These are phyloP conservation scores for Ophiosphaerella narmari DNA, from an alignment of 2,329 filamentous ascomycete genomes.

Conservation along the genomic window DNA sequence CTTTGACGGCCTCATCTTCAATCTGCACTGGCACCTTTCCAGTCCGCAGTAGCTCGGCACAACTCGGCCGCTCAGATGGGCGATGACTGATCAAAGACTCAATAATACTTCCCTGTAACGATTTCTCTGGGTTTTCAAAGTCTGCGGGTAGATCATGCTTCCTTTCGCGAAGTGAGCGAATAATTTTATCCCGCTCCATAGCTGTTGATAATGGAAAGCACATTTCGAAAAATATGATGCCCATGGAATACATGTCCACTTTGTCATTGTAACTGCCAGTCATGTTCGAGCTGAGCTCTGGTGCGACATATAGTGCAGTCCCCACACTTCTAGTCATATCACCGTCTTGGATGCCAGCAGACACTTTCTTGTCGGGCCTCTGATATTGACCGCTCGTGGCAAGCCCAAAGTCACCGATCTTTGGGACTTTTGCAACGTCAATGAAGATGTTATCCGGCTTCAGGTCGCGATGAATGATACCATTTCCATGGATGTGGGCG, in stretches of 20 bases:
- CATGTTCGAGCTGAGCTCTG: constrained; percentile 79
- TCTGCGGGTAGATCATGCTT: constrained; percentile 72
- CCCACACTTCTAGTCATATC: constrained; percentile 74
- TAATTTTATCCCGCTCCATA: constrained; percentile 67
- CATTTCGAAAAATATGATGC: constrained; percentile 99
- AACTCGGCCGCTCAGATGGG: constrained; percentile 80
- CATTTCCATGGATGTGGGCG: constrained; percentile 84
- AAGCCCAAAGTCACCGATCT: constrained; percentile 95
- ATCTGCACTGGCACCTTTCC: constrained; percentile 88
- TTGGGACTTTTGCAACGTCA: constrained; percentile 84
- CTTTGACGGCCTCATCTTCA: constrained; percentile 87
- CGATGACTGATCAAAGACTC: constrained; percentile 79
- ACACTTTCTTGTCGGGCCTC: constrained; percentile 57
- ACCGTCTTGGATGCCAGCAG: constrained; percentile 41
- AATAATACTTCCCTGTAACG: constrained; percentile 75
- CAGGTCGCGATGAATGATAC: constrained; percentile 92
- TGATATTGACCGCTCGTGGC: constrained; percentile 85
- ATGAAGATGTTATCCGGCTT: constrained; percentile 99
- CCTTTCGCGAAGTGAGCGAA: constrained; percentile 71
- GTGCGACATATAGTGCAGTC: constrained; percentile 90
- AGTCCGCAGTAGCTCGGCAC: constrained; percentile 79
- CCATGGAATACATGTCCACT: constrained; percentile 98
- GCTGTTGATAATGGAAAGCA: constrained; percentile 66
- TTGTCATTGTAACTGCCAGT: constrained; percentile 85
- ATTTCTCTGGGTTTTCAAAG: constrained; percentile 72